A percentile compares a stretch with the other conserved stretches of the same genome.
phyloP scores from a whole-genome alignment of 257 asterid species.

The Plantago elongata region DNA sequence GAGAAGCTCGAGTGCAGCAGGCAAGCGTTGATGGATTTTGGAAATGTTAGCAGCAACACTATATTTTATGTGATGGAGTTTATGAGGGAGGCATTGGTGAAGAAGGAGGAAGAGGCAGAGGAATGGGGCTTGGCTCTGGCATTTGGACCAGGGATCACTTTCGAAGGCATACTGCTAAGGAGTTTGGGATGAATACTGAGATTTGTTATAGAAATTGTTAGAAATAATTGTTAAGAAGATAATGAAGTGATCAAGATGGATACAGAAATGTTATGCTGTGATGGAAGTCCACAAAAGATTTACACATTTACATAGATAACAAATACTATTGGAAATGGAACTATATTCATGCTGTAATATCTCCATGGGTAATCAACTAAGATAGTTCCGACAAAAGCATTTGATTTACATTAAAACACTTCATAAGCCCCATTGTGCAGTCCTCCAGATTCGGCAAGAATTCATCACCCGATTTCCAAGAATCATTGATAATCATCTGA shows the following conservation, averaged over 20 bases:
- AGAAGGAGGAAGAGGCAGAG: constrained; percentile 32
- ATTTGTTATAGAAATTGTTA: background rate
- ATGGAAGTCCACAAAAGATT: too few species aligned
- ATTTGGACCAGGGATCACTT: constrained; percentile 89
- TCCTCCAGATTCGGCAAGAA: too few species aligned
- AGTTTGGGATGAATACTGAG: constrained; percentile 34
- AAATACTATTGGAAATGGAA: too few species aligned
- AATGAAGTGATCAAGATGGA: background rate
- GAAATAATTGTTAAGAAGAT: background rate
- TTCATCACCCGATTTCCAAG: too few species aligned
- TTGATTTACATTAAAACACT: too few species aligned
- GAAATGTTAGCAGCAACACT: constrained; percentile 89
- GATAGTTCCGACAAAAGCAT: too few species aligned
- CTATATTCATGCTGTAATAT: too few species aligned
- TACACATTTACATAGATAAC: too few species aligned
- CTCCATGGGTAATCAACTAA: too few species aligned
- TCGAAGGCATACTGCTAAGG: constrained; percentile 86
- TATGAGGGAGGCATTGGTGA: constrained; percentile 65
- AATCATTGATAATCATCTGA: too few species aligned
- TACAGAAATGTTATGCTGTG: too few species aligned
- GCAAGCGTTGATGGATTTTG: constrained; percentile 78
- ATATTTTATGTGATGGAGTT: constrained; percentile 79
- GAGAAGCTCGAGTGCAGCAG: constrained; percentile 75
- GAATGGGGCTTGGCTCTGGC: constrained; percentile 94
- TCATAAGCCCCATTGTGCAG: too few species aligned